A percentile compares a stretch with the other conserved stretches of the same genome.
phyloP scores from a whole-genome alignment of 305 asterid species.

The Lippia alba region DNA sequence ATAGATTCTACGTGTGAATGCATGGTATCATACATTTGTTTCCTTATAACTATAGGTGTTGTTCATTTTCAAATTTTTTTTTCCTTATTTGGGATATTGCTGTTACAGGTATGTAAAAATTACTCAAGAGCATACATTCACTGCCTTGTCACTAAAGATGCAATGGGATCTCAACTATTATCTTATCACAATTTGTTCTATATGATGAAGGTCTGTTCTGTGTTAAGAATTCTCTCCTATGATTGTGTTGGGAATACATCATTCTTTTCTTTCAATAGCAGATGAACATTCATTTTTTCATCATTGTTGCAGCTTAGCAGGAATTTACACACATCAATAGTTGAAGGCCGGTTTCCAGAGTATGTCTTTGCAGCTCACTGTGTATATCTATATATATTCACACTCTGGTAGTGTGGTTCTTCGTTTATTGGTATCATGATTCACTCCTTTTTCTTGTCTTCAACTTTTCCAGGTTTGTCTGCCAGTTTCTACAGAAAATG shows the following conservation, averaged over 20 bases:
- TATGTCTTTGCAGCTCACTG: constrained; percentile 39
- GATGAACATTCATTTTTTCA: constrained; percentile 36
- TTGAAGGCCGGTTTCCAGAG: constrained; percentile 85
- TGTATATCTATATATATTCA: background rate
- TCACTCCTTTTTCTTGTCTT: constrained; percentile 1
- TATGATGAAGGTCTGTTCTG: constrained; percentile 52
- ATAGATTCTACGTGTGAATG: constrained; percentile 82
- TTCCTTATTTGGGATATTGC: constrained; percentile 19
- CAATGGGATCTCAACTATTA: constrained; percentile 95
- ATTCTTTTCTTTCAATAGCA: constrained; percentile 7
- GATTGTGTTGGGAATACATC: constrained; percentile 1
- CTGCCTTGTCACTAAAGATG: constrained; percentile 94
- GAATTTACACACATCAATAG: constrained; percentile 81
- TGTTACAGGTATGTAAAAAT: constrained; percentile 78
- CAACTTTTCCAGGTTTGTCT: constrained; percentile 69
- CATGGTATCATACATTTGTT: constrained; percentile 63
- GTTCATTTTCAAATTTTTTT: background rate
- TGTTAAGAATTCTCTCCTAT: background rate
- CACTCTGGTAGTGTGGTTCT: background rate
- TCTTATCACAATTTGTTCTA: constrained; percentile 61
- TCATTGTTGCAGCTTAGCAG: constrained; percentile 85
- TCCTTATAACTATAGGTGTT: constrained; percentile 14
- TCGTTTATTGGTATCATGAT: background rate
- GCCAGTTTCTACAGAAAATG: constrained; percentile 84
- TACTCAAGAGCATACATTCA: constrained; percentile 94